Evolutionary conservation across 352 stramenopile species (phyloP).

Genomic region (Globisporangium sylvaticum): DNA sequence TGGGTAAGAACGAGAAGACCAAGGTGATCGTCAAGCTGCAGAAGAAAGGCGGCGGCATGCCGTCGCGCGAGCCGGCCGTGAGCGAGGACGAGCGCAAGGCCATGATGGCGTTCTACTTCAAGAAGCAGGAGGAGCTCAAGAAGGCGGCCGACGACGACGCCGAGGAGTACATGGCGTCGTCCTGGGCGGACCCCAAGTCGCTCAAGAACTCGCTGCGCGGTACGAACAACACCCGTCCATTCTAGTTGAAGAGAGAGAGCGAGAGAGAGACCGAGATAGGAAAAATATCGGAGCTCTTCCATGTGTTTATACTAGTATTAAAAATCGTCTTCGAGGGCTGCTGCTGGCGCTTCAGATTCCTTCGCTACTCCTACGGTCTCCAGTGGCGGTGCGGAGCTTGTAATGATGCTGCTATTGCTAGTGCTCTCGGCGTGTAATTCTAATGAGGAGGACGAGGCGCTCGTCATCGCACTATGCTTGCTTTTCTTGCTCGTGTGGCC

Average conservation of each 20-base stretch:
- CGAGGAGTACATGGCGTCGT: slow-evolving; percentile 93
- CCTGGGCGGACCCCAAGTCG: slow-evolving; percentile 92
- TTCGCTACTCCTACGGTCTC: too few species aligned
- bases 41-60: slow-evolving; percentile 84
- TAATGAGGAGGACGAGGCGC: background rate
- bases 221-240: slow-evolving; percentile 81
- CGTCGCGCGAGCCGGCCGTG: slow-evolving; percentile 73
- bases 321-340: background rate
- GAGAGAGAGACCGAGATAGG: background rate
- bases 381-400: background rate
- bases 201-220: slow-evolving; percentile 92
- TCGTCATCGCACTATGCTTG: background rate
- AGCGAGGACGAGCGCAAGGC: slow-evolving; percentile 95
- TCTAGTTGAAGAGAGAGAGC: slow-evolving; percentile 36
- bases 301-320: background rate
- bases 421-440: background rate
- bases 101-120: slow-evolving; percentile 96
- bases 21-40: slow-evolving; percentile 91
- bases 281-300: background rate
- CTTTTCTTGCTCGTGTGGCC: background rate
- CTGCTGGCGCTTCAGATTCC: background rate
- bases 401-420: background rate
- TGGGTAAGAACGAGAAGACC: slow-evolving; percentile 96
- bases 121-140: slow-evolving; percentile 89
- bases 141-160: slow-evolving; percentile 84